Base-by-base conservation (phyloP, 345 rosid species). In the Eucalyptus polybractea region DNA sequence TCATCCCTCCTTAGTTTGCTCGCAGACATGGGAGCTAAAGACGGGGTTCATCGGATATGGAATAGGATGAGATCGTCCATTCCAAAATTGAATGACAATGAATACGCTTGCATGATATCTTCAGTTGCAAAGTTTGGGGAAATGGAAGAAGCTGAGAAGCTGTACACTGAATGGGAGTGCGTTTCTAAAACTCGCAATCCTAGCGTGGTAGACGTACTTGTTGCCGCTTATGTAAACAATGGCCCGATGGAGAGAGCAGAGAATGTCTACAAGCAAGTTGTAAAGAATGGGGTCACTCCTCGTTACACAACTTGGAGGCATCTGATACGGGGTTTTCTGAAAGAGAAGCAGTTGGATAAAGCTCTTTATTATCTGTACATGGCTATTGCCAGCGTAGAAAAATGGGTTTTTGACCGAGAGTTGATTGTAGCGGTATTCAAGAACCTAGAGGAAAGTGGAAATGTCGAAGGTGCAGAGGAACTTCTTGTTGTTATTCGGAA, bases 221-320 rank as follows among this genome's bases (percentile, higher is more conserved):
- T 97, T 88, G 96, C 96, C 0, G 97, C 95, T 89, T 92, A 95
- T 90, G 92, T 95, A 88, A 96, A 95, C 86, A 90, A 89, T 90
- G 89, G 93, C 37, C 93, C 90, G 86, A 88, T 94, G 87, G 95
- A 92, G 87, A 90, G 87, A 62, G 99, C 97, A 47, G 95, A 94
- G 91, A 89, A 88, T 13, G 91, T 98, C 88, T 92, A 90, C 89
- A 87, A 91, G 50, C 92, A 87, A 21, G 94, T 95, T 76, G 91
- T 93, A 25, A 90, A 92, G 80, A 95, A 95, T 89, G 94, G 94
- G 87, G 89, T 95, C 53, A 93, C 88, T 72, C 97, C 97, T 21
- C 91, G 92, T 91, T 96, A 97, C 90, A 94, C 97, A 27, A 95
- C 99, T 58, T 97, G 97, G 97, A 97, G 97, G 89, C 97, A 95